Percentiles rank a stretch among this genome's conserved stretches.
Conservation (phyloP, 2,329 filamentous ascomycete genomes). For the Dothidotthia symphoricarpi region DNA sequence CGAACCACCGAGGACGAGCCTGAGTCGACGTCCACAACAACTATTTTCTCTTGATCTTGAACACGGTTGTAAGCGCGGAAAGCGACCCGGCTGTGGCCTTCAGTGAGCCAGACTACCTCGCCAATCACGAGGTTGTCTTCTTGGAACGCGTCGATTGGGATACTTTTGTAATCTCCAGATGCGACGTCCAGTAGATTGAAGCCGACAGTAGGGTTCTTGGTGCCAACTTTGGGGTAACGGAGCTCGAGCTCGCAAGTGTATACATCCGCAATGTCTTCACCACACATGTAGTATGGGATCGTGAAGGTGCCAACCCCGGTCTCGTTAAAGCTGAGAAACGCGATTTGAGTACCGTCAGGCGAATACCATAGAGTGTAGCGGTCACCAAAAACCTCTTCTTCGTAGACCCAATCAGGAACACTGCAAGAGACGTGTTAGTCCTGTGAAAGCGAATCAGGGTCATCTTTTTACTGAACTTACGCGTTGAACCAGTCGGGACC, state of each 20-base stretch:
- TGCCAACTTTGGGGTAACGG: conserved; percentile 67
- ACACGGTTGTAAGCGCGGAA: conserved; percentile 68
- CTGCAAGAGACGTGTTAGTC: conserved; percentile 23
- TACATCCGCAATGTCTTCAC: conserved; percentile 55
- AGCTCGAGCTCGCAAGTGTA: conserved; percentile 64
- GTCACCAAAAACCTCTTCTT: conserved; percentile 57
- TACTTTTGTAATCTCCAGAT: conserved; percentile 45
- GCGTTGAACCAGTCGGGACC: conserved; percentile 60
- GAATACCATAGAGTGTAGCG: conserved; percentile 58
- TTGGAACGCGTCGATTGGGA: conserved; percentile 59
- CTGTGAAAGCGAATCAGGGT: background rate
- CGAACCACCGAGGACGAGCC: conserved; percentile 51
- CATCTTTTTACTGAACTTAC: too few species aligned
- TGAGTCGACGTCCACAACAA: conserved; percentile 57
- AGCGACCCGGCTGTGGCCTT: conserved; percentile 59
- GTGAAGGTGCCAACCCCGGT: conserved; percentile 66
- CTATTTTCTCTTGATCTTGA: conserved; percentile 63
- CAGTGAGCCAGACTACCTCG: conserved; percentile 67
- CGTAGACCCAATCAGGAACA: conserved; percentile 65
- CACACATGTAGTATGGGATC: conserved; percentile 65
- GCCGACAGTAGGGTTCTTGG: conserved; percentile 63
- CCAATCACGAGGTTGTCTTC: conserved; percentile 64
- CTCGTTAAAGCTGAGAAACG: conserved; percentile 61
- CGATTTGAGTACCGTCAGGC: conserved; percentile 55
- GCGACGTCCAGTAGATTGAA: conserved; percentile 59